A percentile compares a stretch with the other conserved stretches of the same genome.
phyloP scores from a whole-genome alignment of 495 filamentous ascomycete species.

The Daldinia caldariorum region DNA sequence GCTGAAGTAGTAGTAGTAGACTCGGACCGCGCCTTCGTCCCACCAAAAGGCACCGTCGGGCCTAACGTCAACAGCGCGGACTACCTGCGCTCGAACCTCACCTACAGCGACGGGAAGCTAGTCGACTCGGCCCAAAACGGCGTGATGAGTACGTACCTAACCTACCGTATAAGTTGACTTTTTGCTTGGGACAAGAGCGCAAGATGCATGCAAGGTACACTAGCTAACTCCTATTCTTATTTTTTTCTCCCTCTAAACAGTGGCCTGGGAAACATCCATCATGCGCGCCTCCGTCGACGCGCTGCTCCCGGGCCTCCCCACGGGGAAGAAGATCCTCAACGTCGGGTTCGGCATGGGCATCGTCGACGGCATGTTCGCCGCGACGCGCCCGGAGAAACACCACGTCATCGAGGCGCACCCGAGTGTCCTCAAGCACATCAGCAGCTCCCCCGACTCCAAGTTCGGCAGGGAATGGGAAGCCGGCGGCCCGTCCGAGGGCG shows the following conservation, averaged over 20 bases:
- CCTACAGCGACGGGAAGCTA: slow-evolving; percentile 76
- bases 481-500: slow-evolving; percentile 51
- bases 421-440: slow-evolving; percentile 76
- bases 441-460: slow-evolving; percentile 47
- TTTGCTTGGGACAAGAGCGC: no score
- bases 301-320: slow-evolving; percentile 49
- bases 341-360: slow-evolving; percentile 98
- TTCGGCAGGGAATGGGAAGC: slow-evolving; percentile 60
- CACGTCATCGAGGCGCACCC: slow-evolving; percentile 96
- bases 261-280: slow-evolving; percentile 93
- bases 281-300: slow-evolving; percentile 79
- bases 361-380: slow-evolving; percentile 83
- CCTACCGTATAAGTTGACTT: slow-evolving; percentile 52
- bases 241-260: slow-evolving; percentile 40
- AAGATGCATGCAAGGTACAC: no score
- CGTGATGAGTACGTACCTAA: slow-evolving; percentile 78
- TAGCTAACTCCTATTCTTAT: slow-evolving; percentile 27
- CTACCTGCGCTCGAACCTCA: slow-evolving; percentile 82
- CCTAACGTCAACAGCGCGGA: slow-evolving; percentile 67
- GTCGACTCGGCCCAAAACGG: slow-evolving; percentile 85
- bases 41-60: slow-evolving; percentile 45
- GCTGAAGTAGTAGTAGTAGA: slow-evolving; percentile 44
- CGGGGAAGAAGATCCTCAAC: slow-evolving; percentile 80
- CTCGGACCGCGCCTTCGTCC: slow-evolving; percentile 51
- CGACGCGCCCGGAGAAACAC: slow-evolving; percentile 70